Evolutionary conservation across 225 moss, liverwort and hornwort species (phyloP).

Genomic region (Marchantia paleacea): DNA sequence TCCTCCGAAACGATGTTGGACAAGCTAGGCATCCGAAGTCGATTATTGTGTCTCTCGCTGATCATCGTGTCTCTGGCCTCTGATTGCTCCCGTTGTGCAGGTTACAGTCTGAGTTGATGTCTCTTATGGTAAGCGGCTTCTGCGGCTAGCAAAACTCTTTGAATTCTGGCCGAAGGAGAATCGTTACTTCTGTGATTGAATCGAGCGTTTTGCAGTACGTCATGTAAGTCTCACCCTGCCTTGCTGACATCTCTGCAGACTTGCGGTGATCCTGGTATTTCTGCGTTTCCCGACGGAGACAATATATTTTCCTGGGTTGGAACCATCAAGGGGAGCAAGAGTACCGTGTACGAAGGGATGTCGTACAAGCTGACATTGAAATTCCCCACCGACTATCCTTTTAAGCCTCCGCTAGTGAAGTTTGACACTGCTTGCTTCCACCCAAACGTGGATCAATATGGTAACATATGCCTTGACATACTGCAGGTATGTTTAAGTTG

Average conservation of each 20-base stretch:
- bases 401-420: slow-evolving; percentile 89
- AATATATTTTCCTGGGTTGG: slow-evolving; percentile 95
- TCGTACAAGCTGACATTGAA: slow-evolving; percentile 72
- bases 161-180: neutral
- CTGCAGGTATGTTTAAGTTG: slow-evolving; percentile 69
- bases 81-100: slow-evolving; percentile 34
- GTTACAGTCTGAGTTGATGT: slow-evolving; percentile 97
- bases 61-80: neutral
- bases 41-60: too few relatives aligned
- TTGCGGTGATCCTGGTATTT: slow-evolving; percentile 91
- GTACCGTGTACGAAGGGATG: slow-evolving; percentile 83
- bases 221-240: too few relatives aligned
- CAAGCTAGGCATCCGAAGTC: too few relatives aligned
- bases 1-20: too few relatives aligned
- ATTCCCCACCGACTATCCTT: slow-evolving; percentile 95
- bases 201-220: neutral
- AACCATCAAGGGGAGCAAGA: slow-evolving; percentile 83
- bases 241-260: slow-evolving; percentile 45
- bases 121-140: slow-evolving; percentile 74
- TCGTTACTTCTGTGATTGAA: neutral
- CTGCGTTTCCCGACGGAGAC: slow-evolving; percentile 96
- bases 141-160: neutral
- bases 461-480: slow-evolving; percentile 97
- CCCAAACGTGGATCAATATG: slow-evolving; percentile 94
- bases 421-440: slow-evolving; percentile 92